Conservation (phyloP, 352 stramenopile species). For the Aphanomyces stellatus region DNA sequence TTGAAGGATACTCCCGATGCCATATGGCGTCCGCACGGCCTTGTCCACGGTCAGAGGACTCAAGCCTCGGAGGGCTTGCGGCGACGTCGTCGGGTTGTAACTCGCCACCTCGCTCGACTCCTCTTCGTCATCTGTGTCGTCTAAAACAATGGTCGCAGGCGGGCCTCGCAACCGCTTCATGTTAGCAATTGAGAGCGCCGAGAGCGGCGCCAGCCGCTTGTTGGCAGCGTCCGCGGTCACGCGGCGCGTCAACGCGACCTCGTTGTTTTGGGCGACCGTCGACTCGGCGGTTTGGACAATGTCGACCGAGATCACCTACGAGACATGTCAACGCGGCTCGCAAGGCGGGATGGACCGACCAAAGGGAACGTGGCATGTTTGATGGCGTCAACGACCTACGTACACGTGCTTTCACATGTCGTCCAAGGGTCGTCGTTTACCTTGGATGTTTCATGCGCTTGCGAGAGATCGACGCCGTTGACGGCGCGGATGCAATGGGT, state of each 20-base stretch:
- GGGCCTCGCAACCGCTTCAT: background rate
- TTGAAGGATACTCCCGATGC: background rate
- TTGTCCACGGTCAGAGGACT: background rate
- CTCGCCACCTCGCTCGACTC: too few species aligned
- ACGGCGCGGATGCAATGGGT: constrained; percentile 6
- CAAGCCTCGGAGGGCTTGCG: too few species aligned
- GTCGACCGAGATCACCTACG: background rate
- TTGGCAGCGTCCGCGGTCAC: too few species aligned
- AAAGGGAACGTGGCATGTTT: background rate
- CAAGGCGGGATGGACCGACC: background rate
- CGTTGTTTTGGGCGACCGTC: background rate
- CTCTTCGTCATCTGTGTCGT: background rate
- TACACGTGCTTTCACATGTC: too few species aligned
- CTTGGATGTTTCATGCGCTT: too few species aligned
- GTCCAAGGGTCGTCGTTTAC: too few species aligned
- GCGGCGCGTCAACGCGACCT: background rate
- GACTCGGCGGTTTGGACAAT: background rate
- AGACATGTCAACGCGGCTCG: background rate
- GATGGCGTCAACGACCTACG: background rate
- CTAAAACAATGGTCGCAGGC: constrained; percentile 1
- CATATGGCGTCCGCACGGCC: constrained; percentile 8
- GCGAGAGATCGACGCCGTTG: background rate
- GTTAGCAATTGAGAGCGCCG: too few species aligned
- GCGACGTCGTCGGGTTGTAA: too few species aligned
- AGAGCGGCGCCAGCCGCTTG: too few species aligned